phyloP scores from a whole-genome alignment of 371 early-diverging fungal species.

The Lichtheimia corymbifera region DNA sequence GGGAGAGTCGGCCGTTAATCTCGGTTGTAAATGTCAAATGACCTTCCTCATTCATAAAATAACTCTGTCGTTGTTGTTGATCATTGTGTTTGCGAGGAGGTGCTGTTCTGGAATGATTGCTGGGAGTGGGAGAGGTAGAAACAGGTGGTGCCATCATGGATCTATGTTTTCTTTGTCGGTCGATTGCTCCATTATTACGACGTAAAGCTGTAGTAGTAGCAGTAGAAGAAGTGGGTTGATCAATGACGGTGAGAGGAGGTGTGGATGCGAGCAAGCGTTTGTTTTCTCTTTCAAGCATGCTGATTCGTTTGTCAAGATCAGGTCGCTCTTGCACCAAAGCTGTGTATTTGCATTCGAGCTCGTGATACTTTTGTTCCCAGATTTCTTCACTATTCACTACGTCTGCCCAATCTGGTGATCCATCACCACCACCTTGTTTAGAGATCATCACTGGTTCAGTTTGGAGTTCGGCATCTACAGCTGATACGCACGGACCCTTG shows the following conservation, averaged over 20 bases:
- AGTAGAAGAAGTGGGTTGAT: background rate
- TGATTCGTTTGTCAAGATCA: background rate
- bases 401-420: background rate
- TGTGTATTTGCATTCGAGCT: slow-evolving; percentile 4
- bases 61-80: slow-evolving; percentile 12
- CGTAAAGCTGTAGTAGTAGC: background rate
- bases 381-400: background rate
- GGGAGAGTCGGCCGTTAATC: slow-evolving; percentile 39
- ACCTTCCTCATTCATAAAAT: slow-evolving; percentile 33
- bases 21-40: slow-evolving; percentile 42
- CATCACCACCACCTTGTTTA: background rate
- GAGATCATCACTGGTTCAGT: background rate
- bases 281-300: background rate
- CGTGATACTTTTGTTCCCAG: slow-evolving; percentile 8
- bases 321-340: background rate
- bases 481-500: background rate
- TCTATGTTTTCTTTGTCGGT: slow-evolving; percentile 7
- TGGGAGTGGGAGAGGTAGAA: background rate
- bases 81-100: background rate
- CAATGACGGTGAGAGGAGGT: background rate
- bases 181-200: background rate
- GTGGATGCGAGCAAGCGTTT: background rate
- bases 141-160: slow-evolving; percentile 9
- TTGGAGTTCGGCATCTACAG: slow-evolving; percentile 2
- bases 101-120: background rate